Conservation (phyloP, 2,329 filamentous ascomycete species). For the Aspergillus caelatus region DNA sequence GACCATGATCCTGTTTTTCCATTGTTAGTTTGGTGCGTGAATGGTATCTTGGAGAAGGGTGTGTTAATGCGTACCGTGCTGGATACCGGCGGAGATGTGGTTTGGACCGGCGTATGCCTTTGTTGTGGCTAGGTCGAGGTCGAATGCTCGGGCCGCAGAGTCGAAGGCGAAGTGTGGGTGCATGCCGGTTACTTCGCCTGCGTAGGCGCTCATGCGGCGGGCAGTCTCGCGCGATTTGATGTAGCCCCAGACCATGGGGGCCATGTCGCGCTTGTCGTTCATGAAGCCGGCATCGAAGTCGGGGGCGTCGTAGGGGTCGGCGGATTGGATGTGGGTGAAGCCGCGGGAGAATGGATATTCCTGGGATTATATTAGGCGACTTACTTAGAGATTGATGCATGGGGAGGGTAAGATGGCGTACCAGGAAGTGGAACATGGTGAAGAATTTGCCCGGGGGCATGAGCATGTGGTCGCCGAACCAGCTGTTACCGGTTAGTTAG, state of each 20-base stretch:
- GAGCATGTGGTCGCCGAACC: slow-evolving; percentile 54
- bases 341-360: slow-evolving; percentile 78
- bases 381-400: neutral
- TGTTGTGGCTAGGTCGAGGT: slow-evolving; percentile 75
- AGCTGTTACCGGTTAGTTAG: slow-evolving; percentile 27
- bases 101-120: slow-evolving; percentile 74
- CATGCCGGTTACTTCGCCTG: slow-evolving; percentile 68
- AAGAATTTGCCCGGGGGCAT: slow-evolving; percentile 80
- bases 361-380: slow-evolving; percentile 11
- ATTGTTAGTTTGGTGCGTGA: neutral
- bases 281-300: slow-evolving; percentile 84
- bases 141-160: slow-evolving; percentile 68
- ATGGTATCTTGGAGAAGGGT: neutral
- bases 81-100: slow-evolving; percentile 71
- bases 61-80: slow-evolving; percentile 60
- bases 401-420: slow-evolving; percentile 16
- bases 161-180: slow-evolving; percentile 75
- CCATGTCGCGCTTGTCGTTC: slow-evolving; percentile 85
- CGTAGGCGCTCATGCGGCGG: slow-evolving; percentile 75
- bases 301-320: slow-evolving; percentile 72
- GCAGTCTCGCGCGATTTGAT: slow-evolving; percentile 82
- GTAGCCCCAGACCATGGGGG: slow-evolving; percentile 81
- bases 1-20: slow-evolving; percentile 59
- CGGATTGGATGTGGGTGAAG: slow-evolving; percentile 69
- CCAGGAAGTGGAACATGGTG: slow-evolving; percentile 79